Percentiles rank a stretch among this genome's conserved stretches.
Evolutionary conservation across 2,329 filamentous ascomycete genomes (phyloP).

Genomic region (Sporothrix protearum): DNA sequence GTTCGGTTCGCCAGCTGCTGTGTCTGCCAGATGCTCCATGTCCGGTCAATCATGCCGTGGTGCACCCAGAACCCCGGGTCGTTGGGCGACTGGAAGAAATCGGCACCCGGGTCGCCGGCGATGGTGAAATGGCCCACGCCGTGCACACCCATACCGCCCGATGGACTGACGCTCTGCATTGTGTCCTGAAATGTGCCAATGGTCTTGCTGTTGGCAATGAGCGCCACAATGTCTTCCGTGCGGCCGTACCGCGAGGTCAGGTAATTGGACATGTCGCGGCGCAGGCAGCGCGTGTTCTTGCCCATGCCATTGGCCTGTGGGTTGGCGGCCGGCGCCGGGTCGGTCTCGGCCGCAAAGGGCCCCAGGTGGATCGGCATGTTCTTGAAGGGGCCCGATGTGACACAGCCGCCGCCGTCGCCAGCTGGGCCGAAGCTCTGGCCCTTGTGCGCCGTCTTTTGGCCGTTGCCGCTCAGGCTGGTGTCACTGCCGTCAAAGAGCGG

Average conservation of each 20-base stretch:
- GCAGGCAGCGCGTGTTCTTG: constrained; percentile 47
- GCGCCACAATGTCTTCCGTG: constrained; percentile 34
- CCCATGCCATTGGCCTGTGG: constrained; percentile 37
- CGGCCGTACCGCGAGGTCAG: constrained; percentile 31
- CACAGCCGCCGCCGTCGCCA: constrained; percentile 55
- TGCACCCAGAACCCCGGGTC: constrained; percentile 35
- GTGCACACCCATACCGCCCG: constrained; percentile 35
- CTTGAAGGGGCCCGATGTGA: constrained; percentile 47
- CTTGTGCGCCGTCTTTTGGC: constrained; percentile 35
- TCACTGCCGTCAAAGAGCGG: constrained; percentile 55
- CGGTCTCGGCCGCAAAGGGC: constrained; percentile 32
- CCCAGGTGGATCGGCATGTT: constrained; percentile 34
- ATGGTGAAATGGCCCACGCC: constrained; percentile 36
- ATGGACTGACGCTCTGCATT: constrained; percentile 40
- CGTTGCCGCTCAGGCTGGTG: constrained; percentile 50
- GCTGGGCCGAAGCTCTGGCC: constrained; percentile 37
- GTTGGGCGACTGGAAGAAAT: constrained; percentile 31
- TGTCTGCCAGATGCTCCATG: constrained; percentile 36
- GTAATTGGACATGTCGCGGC: constrained; percentile 41
- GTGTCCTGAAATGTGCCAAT: constrained; percentile 44
- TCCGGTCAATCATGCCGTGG: constrained; percentile 35
- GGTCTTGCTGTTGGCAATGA: constrained; percentile 39
- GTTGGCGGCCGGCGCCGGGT: constrained; percentile 34
- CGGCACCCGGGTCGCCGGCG: constrained; percentile 42
- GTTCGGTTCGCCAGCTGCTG: constrained; percentile 32